Base-by-base conservation (phyloP, 805 yeast genomes). In the Lipomyces sp. region DNA sequence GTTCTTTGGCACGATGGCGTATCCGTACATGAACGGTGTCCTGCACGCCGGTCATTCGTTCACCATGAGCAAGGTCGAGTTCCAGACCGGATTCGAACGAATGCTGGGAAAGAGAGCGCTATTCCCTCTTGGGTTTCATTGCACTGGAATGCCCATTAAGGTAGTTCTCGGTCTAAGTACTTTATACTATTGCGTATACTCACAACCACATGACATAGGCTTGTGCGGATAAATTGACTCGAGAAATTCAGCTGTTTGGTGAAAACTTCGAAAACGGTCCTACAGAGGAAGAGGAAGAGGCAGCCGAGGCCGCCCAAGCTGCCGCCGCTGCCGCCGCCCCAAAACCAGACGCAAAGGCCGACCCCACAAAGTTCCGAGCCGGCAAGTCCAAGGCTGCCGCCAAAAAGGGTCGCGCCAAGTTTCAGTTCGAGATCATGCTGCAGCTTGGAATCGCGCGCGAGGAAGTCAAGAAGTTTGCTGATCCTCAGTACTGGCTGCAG, bases 21-120 rank as follows among this genome's bases (percentile, higher is more conserved):
- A 88, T 66, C 99, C 99, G 39, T 93, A 93, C 72, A 91, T 91
- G 97, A 93, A 93, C 70, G 99, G 99, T 75, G 93, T 86, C 44
- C 76, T 93, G 60, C 99, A 93, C 63, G 97, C 96, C 43, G 99
- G 99, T 53, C 99, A 93, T 70, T 81, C 89, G 61, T 93, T 91
- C 75, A 93, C 98, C 33, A 75, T 91, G 58, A 87, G 97, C 46
- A 93, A 93, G 73, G 91, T 82, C 45, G 98, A 93, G 70, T 93
- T 84, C 67, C 83, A 90, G 40, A 76, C 86, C 49, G 98, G 98
- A 48, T 93, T 84, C 66, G 96, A 93, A 74, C 82, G 97, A 72
- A 85, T 93, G 91, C 78, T 78, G 65, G 98, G 97, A 60, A 87
- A 84, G 71, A 79, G 85, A 63, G 96, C 96, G 33, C 74, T 90